Conservation (phyloP, 345 rosid genomes). For the Populus simonii region DNA sequence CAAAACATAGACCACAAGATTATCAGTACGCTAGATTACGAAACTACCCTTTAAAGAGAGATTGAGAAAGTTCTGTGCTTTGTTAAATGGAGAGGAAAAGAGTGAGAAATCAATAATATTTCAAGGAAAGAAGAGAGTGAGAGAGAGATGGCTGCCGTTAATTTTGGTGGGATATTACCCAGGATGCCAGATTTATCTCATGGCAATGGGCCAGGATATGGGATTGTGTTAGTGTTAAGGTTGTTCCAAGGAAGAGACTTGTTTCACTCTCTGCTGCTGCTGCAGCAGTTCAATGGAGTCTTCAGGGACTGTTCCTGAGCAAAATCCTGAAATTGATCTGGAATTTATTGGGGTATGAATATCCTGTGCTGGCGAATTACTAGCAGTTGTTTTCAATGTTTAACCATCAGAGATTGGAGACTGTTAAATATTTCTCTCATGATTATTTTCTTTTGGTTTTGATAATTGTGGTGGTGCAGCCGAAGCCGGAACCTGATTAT, state of each 20-base stretch:
- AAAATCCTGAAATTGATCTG: slow-evolving; percentile 66
- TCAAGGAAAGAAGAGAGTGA: not conserved
- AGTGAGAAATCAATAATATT: not conserved
- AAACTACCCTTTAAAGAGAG: slow-evolving; percentile 2
- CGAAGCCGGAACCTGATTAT: slow-evolving; percentile 50
- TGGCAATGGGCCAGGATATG: not conserved
- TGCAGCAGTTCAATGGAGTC: slow-evolving; percentile 32
- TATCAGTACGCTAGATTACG: not conserved
- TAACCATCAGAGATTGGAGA: too few species aligned
- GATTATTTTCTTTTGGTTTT: not conserved
- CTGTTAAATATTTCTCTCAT: not conserved
- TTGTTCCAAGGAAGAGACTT: slow-evolving; percentile 12
- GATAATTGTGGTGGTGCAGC: slow-evolving; percentile 41
- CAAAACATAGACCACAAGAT: slow-evolving; percentile 3
- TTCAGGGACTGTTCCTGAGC: slow-evolving; percentile 23
- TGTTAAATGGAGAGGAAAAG: not conserved
- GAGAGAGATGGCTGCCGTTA: slow-evolving; percentile 41
- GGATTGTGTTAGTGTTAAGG: not conserved
- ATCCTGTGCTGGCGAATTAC: not conserved
- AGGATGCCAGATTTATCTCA: slow-evolving; percentile 22
- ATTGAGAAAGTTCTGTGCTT: not conserved
- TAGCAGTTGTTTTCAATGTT: not conserved
- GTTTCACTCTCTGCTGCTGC: slow-evolving; percentile 21
- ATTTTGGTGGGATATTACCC: slow-evolving; percentile 18
- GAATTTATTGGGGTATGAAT: slow-evolving; percentile 62